Base-by-base conservation (phyloP, 495 filamentous ascomycete species). In the Aspergillus taichungensis region DNA sequence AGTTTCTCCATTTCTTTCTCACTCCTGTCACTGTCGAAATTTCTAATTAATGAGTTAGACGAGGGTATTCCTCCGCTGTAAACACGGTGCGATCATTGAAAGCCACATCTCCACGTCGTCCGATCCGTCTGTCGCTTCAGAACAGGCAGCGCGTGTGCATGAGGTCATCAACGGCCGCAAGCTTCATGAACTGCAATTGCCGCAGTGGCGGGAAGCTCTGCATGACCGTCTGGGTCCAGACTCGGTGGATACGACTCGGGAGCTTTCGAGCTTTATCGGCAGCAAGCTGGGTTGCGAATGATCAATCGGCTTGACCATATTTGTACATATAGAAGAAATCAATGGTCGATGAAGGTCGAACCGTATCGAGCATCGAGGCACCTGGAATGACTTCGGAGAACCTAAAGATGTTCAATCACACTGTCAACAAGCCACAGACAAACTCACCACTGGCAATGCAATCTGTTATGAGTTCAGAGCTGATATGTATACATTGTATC, bases 1-100 rank as follows among this genome's bases (percentile, higher is more conserved):
- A 58, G 68, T 30, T 12, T 34, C 30, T 8, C 27, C 39, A 4
- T 43, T 13, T 6, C 2, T 10, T 11, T 6, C 13, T 31, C 14
- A 29, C 30, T 40, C 18, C 9, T 24, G 13, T 24, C 10, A 29
- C 31, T 47, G 12, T 42, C 27, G 0, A 7, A 0, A 43, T n/a
- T 11, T 27, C 1, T 33, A 24, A 34, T 27, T 45, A 30, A 37
- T 18, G 13, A 12, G 13, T 1, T 18, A 68, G 64, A 71, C 67
- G 9, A 63, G 61, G 32, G 58, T 61, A 35, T 69, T 66, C 41
- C 57, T 73, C 24, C 64, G 67, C 38, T 37, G 64, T 13, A 69
- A 71, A 40, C 62, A 73, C 24, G 69, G 69, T 6, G 63, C 61
- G 10, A 59, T 73, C 30, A 62, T 71, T 28, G 67, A 71, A 46